Percentiles rank a stretch among this genome's conserved stretches.
phyloP scores from a whole-genome alignment of 1,284 basidiomycete genomes.

The Hemileccinum hortonii region DNA sequence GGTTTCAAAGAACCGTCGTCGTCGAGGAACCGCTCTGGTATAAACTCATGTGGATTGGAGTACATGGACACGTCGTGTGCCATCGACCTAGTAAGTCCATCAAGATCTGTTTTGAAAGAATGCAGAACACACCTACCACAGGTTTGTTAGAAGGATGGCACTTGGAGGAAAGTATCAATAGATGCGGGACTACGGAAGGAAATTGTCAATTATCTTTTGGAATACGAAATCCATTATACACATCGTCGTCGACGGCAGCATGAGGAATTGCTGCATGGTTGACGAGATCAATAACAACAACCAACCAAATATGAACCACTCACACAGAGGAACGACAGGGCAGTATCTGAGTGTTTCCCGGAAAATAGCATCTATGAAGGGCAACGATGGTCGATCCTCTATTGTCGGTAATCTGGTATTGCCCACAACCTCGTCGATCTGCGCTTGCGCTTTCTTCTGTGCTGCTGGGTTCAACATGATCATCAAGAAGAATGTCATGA shows the following conservation, averaged over 20 bases:
- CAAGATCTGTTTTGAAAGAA: no score
- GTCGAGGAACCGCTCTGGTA: slow-evolving; percentile 26
- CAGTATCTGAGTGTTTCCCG: slow-evolving; percentile 23
- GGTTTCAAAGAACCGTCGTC: slow-evolving; percentile 16
- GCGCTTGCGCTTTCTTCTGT: slow-evolving; percentile 7
- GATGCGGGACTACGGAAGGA: no score
- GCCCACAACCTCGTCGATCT: slow-evolving; percentile 7
- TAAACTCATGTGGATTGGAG: slow-evolving; percentile 16
- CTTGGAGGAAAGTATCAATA: no score
- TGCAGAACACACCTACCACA: no score
- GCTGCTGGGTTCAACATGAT: slow-evolving; percentile 2
- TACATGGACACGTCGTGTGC: slow-evolving; percentile 20
- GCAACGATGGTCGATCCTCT: slow-evolving; percentile 26
- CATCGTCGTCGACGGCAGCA: no score
- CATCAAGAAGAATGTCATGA: slow-evolving; percentile 7
- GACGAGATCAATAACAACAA: no score
- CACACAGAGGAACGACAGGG: slow-evolving; percentile 9
- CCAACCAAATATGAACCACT: no score
- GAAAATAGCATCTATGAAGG: slow-evolving; percentile 32
- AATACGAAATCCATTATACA: no score
- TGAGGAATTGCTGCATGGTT: no score
- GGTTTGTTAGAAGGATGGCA: no score
- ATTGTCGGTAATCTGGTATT: slow-evolving; percentile 22
- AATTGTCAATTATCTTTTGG: no score
- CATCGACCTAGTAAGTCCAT: slow-evolving; percentile 30